Percentiles rank a stretch among this genome's conserved stretches.
These are phyloP conservation scores for Chlorella vulgaris DNA, from an alignment of 139 green algal genomes.

Conservation along the genomic window DNA sequence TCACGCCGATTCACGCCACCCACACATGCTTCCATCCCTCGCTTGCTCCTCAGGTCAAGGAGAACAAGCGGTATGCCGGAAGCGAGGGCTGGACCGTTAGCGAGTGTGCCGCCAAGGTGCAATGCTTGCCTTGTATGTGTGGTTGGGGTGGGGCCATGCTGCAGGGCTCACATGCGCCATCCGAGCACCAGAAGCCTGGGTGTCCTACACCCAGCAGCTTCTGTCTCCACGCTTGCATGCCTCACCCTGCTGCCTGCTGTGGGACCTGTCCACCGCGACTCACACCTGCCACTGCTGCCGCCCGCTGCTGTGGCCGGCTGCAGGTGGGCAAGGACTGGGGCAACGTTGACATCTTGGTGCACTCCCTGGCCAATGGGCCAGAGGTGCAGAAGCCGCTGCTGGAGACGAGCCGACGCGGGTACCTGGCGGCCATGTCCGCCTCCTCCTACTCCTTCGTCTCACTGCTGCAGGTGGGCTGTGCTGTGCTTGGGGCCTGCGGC, in stretches of 20 bases:
- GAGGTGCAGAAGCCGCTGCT: slow-evolving; percentile 97
- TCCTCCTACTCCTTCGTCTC: slow-evolving; percentile 96
- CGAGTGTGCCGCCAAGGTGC: slow-evolving; percentile 84
- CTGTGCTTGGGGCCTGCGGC: background rate
- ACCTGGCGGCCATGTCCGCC: slow-evolving; percentile 96
- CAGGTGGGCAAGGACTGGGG: slow-evolving; percentile 72
- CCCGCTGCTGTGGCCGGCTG: background rate
- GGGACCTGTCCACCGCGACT: no score
- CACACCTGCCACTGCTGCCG: background rate
- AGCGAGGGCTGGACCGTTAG: slow-evolving; percentile 83
- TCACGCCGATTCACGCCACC: no score
- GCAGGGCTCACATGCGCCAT: no score
- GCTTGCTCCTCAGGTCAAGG: slow-evolving; percentile 3
- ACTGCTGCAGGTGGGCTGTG: slow-evolving; percentile 75
- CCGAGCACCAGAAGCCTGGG: no score
- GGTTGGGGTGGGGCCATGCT: no score
- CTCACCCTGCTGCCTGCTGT: no score
- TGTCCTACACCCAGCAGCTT: background rate
- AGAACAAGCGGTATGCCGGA: background rate
- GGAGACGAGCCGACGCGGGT: slow-evolving; percentile 93
- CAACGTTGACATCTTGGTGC: slow-evolving; percentile 96
- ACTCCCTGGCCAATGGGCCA: slow-evolving; percentile 98
- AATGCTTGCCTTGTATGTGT: no score
- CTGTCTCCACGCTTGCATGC: no score
- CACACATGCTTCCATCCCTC: no score